phyloP scores from a whole-genome alignment of 1,284 basidiomycete species.

The Ceratobasidium sp. region DNA sequence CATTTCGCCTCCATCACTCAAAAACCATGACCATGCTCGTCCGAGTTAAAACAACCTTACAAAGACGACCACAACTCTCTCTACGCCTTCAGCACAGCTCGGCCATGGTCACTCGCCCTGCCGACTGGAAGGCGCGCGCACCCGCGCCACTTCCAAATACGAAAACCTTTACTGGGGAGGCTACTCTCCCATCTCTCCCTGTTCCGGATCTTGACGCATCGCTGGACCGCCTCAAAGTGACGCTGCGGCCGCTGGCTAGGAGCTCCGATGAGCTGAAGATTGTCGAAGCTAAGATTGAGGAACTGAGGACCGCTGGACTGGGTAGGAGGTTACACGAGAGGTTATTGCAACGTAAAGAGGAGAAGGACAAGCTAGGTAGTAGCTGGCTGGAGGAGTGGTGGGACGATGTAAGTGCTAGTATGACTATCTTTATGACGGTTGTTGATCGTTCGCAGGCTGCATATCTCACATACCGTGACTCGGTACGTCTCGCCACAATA shows the following conservation, averaged over 20 bases:
- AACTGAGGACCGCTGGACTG: constrained; percentile 65
- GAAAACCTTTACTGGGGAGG: constrained; percentile 63
- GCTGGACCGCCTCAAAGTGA: constrained; percentile 70
- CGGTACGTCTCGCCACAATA: constrained; percentile 61
- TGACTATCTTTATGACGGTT: background rate
- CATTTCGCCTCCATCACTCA: background rate
- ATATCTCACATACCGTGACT: constrained; percentile 81
- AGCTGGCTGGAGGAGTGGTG: constrained; percentile 90
- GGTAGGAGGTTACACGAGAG: constrained; percentile 72
- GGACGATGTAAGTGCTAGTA: constrained; percentile 67
- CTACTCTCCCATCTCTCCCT: constrained; percentile 71
- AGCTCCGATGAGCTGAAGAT: constrained; percentile 69
- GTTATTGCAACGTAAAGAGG: constrained; percentile 63
- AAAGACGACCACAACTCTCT: constrained; percentile 17
- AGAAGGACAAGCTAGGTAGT: constrained; percentile 60
- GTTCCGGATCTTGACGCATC: constrained; percentile 73
- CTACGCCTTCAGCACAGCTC: background rate
- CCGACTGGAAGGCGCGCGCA: constrained; percentile 67
- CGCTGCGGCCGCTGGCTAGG: constrained; percentile 75
- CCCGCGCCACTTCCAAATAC: constrained; percentile 62
- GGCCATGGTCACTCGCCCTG: constrained; percentile 43
- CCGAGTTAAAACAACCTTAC: constrained; percentile 11
- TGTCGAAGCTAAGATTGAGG: constrained; percentile 71
- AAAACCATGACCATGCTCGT: constrained; percentile 29
- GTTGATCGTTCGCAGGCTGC: constrained; percentile 54